phyloP scores from a whole-genome alignment of 225 moss, liverwort and hornwort species.

The Physcomitrium patens region DNA sequence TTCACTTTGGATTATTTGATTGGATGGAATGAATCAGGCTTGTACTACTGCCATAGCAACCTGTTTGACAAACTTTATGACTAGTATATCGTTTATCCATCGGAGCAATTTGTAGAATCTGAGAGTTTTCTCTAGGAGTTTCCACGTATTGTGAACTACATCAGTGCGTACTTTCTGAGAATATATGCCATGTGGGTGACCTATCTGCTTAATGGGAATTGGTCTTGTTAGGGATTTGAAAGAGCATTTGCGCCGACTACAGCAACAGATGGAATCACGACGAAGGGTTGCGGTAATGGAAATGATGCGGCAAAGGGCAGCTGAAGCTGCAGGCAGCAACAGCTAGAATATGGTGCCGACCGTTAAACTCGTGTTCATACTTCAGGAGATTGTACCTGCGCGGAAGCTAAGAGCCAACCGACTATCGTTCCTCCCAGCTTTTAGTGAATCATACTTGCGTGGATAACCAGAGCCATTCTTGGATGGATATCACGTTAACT shows the following conservation, averaged over 20 bases:
- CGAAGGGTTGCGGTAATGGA: constrained; percentile 98
- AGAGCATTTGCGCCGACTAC: constrained; percentile 90
- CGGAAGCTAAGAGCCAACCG: constrained; percentile 3
- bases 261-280: constrained; percentile 94
- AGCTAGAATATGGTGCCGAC: constrained; percentile 48
- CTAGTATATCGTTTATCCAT: not conserved
- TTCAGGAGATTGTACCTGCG: constrained; percentile 26
- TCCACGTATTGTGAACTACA: not conserved
- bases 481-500: constrained; percentile 12
- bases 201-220: constrained; percentile 22
- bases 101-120: not conserved
- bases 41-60: not conserved
- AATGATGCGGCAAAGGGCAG: constrained; percentile 99
- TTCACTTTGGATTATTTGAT: constrained; percentile 5
- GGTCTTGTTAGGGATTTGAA: constrained; percentile 78
- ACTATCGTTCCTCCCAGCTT: not conserved
- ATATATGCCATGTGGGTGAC: constrained; percentile 13
- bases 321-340: constrained; percentile 85
- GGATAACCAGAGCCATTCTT: constrained; percentile 27
- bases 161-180: not conserved
- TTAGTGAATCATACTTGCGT: constrained; percentile 30
- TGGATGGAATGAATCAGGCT: not conserved
- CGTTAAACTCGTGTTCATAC: constrained; percentile 28
- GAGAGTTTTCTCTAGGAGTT: no score
- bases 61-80: not conserved